Evolutionary conservation across 2,329 filamentous ascomycete genomes (phyloP).

Genomic region (Huntiella bhutanensis): DNA sequence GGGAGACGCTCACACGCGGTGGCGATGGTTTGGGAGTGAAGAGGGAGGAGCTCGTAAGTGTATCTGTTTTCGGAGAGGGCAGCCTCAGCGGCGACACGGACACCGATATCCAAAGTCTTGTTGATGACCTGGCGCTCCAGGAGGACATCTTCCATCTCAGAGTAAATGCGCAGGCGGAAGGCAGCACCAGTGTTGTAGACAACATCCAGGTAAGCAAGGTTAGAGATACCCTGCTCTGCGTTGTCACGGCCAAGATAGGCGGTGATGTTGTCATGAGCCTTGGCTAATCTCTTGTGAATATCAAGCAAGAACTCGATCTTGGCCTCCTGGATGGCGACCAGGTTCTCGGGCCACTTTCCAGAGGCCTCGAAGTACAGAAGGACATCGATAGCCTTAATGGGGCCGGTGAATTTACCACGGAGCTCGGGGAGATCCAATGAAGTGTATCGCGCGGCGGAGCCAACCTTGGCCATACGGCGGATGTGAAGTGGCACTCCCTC

Average conservation of each 20-base stretch:
- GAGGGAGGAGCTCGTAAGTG: constrained; percentile 50
- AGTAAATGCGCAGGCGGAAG: constrained; percentile 75
- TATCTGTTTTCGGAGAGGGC: constrained; percentile 55
- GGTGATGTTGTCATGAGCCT: constrained; percentile 38
- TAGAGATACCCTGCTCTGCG: constrained; percentile 44
- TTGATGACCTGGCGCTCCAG: constrained; percentile 64
- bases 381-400: constrained; percentile 45
- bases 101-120: constrained; percentile 43
- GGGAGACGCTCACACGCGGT: constrained; percentile 66
- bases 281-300: constrained; percentile 51
- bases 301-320: constrained; percentile 79
- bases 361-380: constrained; percentile 87
- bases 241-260: constrained; percentile 71
- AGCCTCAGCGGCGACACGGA: constrained; percentile 48
- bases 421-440: constrained; percentile 35
- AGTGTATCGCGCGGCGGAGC: constrained; percentile 54
- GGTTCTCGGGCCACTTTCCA: constrained; percentile 79
- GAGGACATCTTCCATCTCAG: constrained; percentile 68
- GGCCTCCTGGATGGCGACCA: constrained; percentile 77
- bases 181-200: constrained; percentile 49
- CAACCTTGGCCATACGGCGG: constrained; percentile 57
- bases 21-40: constrained; percentile 65
- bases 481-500: constrained; percentile 77
- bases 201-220: constrained; percentile 68
- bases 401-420: constrained; percentile 9